These are phyloP conservation scores for Aspergillus hortae DNA, from an alignment of 2,329 filamentous ascomycete genomes.

Conservation along the genomic window DNA sequence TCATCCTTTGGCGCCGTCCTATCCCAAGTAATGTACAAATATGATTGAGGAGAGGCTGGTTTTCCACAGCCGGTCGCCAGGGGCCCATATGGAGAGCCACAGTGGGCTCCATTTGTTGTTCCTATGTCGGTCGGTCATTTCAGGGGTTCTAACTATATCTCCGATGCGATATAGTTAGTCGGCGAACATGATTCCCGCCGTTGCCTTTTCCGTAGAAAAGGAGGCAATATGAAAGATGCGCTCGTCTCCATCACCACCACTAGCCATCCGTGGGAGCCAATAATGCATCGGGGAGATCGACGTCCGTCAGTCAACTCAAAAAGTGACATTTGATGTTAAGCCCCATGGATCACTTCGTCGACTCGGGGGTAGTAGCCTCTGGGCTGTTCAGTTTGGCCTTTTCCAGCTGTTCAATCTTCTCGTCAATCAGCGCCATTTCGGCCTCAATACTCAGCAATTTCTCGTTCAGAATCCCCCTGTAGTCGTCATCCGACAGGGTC, in stretches of 20 bases:
- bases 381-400: slow-evolving; percentile 15
- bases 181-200: background rate
- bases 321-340: background rate
- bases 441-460: slow-evolving; percentile 69
- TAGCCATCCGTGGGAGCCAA: too few species aligned
- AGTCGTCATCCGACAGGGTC: slow-evolving; percentile 68
- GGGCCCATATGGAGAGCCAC: too few species aligned
- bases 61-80: too few species aligned
- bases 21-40: too few species aligned
- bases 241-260: background rate
- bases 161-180: background rate
- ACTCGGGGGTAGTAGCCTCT: background rate
- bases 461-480: slow-evolving; percentile 66
- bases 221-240: slow-evolving; percentile 1
- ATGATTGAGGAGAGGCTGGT: too few species aligned
- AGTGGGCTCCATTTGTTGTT: too few species aligned
- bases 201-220: background rate
- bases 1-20: too few species aligned
- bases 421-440: slow-evolving; percentile 74
- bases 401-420: slow-evolving; percentile 61
- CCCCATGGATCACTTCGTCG: slow-evolving; percentile 1
- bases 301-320: too few species aligned
- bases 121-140: too few species aligned
- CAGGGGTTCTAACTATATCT: background rate
- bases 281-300: too few species aligned